Conservation (phyloP, 805 yeast species). For the Metschnikowia chrysomelidarum region DNA sequence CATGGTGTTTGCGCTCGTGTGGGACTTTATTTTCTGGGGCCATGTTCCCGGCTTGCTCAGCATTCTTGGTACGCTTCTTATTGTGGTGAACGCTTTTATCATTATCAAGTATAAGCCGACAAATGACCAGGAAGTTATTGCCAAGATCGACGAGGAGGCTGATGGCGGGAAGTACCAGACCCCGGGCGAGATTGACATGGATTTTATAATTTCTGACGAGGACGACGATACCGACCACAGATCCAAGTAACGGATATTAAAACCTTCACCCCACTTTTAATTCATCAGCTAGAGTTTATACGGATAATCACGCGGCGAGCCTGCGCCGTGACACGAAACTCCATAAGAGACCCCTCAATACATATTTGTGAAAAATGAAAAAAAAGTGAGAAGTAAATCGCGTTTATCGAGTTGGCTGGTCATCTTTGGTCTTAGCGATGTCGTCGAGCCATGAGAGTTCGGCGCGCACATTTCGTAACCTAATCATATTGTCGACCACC, state of each 20-base stretch:
- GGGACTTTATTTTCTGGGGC: constrained; percentile 72
- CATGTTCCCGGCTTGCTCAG: constrained; percentile 72
- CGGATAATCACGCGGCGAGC: no score
- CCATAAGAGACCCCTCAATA: no score
- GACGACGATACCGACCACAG: constrained; percentile 13
- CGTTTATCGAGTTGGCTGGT: no score
- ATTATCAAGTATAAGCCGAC: constrained; percentile 53
- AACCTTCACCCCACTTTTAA: no score
- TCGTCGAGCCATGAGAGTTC: constrained; percentile 18
- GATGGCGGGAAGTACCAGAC: constrained; percentile 16
- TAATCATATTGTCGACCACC: constrained; percentile 8
- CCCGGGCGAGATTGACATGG: constrained; percentile 18
- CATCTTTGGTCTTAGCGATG: constrained; percentile 1
- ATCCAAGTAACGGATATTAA: not conserved
- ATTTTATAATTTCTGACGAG: constrained; percentile 18
- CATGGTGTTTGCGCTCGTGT: constrained; percentile 71
- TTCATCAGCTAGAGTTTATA: no score
- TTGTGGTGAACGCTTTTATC: constrained; percentile 60
- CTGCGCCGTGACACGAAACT: no score
- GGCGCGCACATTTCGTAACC: constrained; percentile 8
- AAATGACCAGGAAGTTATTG: constrained; percentile 5
- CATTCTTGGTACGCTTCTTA: constrained; percentile 64
- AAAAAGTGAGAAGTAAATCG: no score
- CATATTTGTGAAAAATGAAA: no score
- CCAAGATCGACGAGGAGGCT: constrained; percentile 6